Evolutionary conservation across 2,329 filamentous ascomycete genomes (phyloP).

Genomic region (Phialocephala subalpina): DNA sequence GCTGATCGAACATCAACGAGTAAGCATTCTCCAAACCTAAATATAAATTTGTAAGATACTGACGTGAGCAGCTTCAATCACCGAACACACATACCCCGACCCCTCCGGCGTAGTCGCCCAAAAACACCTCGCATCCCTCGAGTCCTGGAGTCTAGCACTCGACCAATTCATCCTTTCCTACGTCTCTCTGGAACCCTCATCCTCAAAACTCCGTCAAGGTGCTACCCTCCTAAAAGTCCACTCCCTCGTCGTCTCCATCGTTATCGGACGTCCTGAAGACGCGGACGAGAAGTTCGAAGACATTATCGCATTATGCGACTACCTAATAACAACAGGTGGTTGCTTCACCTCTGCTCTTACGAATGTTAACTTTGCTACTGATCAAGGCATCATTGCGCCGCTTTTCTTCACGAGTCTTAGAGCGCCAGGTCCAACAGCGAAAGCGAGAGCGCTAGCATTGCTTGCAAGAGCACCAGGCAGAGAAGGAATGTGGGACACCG

Average conservation of each 20-base stretch:
- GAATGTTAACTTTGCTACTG: conserved; percentile 32
- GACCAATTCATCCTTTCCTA: conserved; percentile 27
- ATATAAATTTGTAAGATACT: conserved; percentile 24
- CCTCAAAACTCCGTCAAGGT: conserved; percentile 59
- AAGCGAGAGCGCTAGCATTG: conserved; percentile 33
- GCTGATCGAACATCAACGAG: conserved; percentile 54
- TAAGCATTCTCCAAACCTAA: conserved; percentile 47
- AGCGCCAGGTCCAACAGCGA: conserved; percentile 25
- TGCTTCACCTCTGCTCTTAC: conserved; percentile 8
- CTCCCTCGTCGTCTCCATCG: conserved; percentile 35
- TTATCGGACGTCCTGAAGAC: conserved; percentile 25
- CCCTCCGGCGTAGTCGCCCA: conserved; percentile 24
- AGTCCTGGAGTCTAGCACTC: conserved; percentile 33
- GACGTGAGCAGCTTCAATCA: background rate
- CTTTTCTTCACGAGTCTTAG: conserved; percentile 37
- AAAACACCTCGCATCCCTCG: conserved; percentile 21
- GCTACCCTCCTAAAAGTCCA: conserved; percentile 52
- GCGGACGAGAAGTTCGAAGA: conserved; percentile 34
- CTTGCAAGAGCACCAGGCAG: conserved; percentile 33
- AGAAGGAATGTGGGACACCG: conserved; percentile 42
- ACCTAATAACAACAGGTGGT: conserved; percentile 21
- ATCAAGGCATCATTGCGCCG: conserved; percentile 39
- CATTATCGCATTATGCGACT: conserved; percentile 35
- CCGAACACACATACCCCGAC: conserved; percentile 58
- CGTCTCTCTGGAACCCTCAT: conserved; percentile 45